Base-by-base conservation (phyloP, 1,284 basidiomycete genomes). In the Ceratobasidium sp. region DNA sequence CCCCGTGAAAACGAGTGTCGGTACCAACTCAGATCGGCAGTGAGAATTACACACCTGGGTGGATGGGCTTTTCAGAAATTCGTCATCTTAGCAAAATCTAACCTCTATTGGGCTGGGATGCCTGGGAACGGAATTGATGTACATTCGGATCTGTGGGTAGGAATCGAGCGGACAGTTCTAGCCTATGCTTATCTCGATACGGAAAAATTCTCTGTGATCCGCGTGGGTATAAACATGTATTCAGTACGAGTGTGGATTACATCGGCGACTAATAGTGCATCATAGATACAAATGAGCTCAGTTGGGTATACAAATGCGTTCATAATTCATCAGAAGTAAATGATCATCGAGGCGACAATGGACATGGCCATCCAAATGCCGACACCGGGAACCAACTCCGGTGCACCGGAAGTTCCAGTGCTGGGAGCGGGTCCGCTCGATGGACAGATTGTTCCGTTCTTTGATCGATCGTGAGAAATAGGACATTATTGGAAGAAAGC, bases 391-490 rank as follows among this genome's bases (percentile, higher is more conserved):
- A 21, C 29, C 46, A 49, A 52, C 16, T 13, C 13, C 46, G 41
- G 9, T 30, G 62, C 53, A 13, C 50, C 52, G n/a, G 62, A 67
- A 9, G 62, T 67, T 54, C 62, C 62, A 2, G 62, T 67, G 25
- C 56, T 52, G 16, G 62, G 62, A n/a, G 62, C 62, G 21, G 41
- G 41, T 19, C 62, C 52, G 11, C 27, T 33, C 19, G 62, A 56
- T 5, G 62, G 62, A 36, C 62, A 67, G 42, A 67, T 46, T 23
- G 62, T 67, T 8, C 62, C 62, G 29, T 67, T 67, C 62, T 67
- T 11, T 14, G 29, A 8, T 16, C 29, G 19, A 7, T n/a, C 19
- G 14, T 29, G n/a, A 46, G 25, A 33, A 52, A 29, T 47, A 53
- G 6, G 4, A 36, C 33, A n/a, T 11, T 11, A 36, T 36, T 36